Evolutionary conservation across 73 alveolate species (phyloP).

Genomic region (Symbiodinium natans): DNA sequence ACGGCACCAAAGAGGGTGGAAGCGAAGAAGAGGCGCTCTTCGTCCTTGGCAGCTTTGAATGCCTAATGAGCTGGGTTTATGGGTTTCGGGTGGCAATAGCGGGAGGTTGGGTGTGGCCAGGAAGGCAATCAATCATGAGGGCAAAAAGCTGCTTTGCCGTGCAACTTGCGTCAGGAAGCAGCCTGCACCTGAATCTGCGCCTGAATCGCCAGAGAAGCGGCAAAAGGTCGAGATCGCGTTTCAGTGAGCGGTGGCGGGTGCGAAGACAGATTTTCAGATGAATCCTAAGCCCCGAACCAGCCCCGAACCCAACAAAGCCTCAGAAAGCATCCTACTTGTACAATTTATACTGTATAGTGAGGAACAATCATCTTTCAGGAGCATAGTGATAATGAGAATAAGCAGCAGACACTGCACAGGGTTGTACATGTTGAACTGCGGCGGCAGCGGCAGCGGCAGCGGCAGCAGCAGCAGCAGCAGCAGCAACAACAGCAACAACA

Average conservation of each 20-base stretch:
- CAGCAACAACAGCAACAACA: not conserved
- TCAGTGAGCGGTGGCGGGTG: not conserved
- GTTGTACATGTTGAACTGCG: not conserved
- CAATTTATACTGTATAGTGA: not conserved
- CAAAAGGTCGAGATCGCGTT: constrained; percentile 74
- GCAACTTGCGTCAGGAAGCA: constrained; percentile 22
- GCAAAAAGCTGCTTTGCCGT: not conserved
- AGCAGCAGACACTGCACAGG: not conserved
- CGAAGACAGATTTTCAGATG: not conserved
- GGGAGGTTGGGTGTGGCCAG: not conserved
- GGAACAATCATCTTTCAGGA: not conserved
- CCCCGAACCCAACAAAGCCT: not conserved
- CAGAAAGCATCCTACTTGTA: not conserved
- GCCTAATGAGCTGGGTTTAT: not conserved
- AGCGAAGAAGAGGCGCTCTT: not conserved
- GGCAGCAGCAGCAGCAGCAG: not conserved
- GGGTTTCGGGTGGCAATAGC: not conserved
- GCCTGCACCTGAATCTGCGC: not conserved
- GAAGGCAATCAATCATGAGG: not conserved
- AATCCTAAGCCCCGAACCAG: not conserved
- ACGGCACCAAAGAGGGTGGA: constrained; percentile 33
- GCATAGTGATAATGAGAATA: not conserved
- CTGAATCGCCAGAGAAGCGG: constrained; percentile 26
- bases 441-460: not conserved
- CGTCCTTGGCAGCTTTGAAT: not conserved